Base-by-base conservation (phyloP, 1,284 basidiomycete genomes). In the Hypsizygus ulmarius region DNA sequence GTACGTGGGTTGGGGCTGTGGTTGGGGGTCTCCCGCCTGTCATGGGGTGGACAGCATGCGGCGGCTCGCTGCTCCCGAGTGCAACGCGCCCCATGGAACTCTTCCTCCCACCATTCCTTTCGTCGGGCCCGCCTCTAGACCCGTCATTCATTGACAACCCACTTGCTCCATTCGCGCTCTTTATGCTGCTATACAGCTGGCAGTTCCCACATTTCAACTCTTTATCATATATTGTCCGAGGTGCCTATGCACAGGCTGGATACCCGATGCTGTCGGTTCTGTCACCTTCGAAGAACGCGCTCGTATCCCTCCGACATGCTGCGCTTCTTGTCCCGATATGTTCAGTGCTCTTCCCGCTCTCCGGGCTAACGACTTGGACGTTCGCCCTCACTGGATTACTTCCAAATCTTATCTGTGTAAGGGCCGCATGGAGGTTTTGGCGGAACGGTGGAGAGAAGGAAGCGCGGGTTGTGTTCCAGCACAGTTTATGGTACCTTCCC, bases 201-300 rank as follows among this genome's bases (percentile, higher is more conserved):
- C 97, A 99, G 64, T 99, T 99, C 67, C 96, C 97, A 14, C 97
- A 99, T 67, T 99, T 99, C 73, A 98, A 97, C 69, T 73, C 93
- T 1, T 77, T 99, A n/a, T 85, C 94, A 2, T 82, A 97, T 68
- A 76, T 94, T 41, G 81, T 97, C 10, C 82, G 94, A 19, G 83
- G 81, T 12, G 89, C 90, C 28, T 99, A 99, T 68, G 93, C 96
- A 0, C 82, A 93, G 60, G 93, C 90, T 4, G 96, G 95, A 12
- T 99, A 97, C 64, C 80, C 81, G 34, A 99, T 99, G 97, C 82
- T 98, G 30, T 83, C 87, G 18, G 89, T 94, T 47, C 72, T 91
- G 38, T 77, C 85, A 36, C 93, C 96, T 0, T 62, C 70, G 9
- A 83, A 91, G 58, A 99, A 98, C 64, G 81, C 92, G 0, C 73